Evolutionary conservation across 2,329 filamentous ascomycete species (phyloP), one percentile per base, ranked within the genome.

Genomic region (Fusarium dimerum): DNA sequence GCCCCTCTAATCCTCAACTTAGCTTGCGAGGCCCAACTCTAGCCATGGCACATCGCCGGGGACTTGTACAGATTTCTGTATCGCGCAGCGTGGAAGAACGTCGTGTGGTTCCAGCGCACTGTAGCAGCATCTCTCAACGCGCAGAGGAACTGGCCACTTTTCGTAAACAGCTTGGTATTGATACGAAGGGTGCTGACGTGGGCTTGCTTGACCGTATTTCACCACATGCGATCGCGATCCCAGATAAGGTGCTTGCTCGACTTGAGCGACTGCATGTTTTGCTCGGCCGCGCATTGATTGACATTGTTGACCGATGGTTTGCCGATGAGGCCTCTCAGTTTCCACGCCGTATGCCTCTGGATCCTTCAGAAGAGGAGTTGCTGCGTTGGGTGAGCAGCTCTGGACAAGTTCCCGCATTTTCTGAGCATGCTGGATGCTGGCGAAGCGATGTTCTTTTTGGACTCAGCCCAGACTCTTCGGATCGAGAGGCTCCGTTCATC

Each of bases 391-490:
- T 58, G n/a, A 8, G 9, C 1, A 42, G 42, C 2, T 45, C 44
- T 9, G 45, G 43, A 4, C 13, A 6, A 3, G 36, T 55, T 34
- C 46, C 56, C 2, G 18, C 39, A 9, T 58, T 58, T 10, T 7
- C 17, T 3, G 18, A 50, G 1, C 56, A 58, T 42, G 55, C 51
- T 2, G 56, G 56, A 3, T 47, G 43, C 5, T 58, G 56, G 56
- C 55, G 56, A 5, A 58, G 45, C 9, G 56, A 58, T 34, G 15
- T 58, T 16, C n/a, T 58, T 0, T 58, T 58, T 32, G 51, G 48
- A 3, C 45, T 45, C 13, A 58, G 43, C 10, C 32, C 43, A 5
- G 48, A 58, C 16, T 51, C 43, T 0, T 1, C 47, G 1, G 29
- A 26, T 1, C 51, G 52, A 12, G 51, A 58, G 6, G 42, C 45